Percentiles rank a stretch among this genome's conserved stretches.
phyloP scores from a whole-genome alignment of 2,329 filamentous ascomycete species.

The Colletotrichum chlorophyti region DNA sequence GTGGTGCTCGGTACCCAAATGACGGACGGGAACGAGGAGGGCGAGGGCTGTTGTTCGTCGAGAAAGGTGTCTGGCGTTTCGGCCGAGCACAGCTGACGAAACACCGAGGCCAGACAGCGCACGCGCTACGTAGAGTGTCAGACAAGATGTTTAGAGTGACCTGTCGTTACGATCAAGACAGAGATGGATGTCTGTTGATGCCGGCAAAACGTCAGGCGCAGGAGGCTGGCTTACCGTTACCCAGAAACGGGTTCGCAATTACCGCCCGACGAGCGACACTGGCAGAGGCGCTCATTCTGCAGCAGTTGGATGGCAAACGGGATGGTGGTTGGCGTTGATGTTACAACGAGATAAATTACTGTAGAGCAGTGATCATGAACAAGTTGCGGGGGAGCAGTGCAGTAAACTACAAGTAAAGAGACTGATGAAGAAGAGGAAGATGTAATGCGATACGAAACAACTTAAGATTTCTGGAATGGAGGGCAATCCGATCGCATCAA shows the following conservation, averaged over 20 bases:
- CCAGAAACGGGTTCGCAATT: slow-evolving; percentile 58
- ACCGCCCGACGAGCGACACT: slow-evolving; percentile 62
- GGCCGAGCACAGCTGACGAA: slow-evolving; percentile 53
- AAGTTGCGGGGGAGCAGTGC: background rate
- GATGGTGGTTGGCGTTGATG: background rate
- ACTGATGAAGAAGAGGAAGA: slow-evolving; percentile 19
- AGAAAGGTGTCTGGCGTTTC: slow-evolving; percentile 53
- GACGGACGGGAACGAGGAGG: slow-evolving; percentile 62
- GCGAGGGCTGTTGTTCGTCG: slow-evolving; percentile 58
- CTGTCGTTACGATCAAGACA: background rate
- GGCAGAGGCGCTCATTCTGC: slow-evolving; percentile 62
- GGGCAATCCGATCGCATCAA: slow-evolving; percentile 29
- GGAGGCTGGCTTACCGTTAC: slow-evolving; percentile 48
- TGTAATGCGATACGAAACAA: slow-evolving; percentile 26
- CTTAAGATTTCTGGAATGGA: slow-evolving; percentile 24
- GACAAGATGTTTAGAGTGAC: slow-evolving; percentile 24
- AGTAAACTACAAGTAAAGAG: slow-evolving; percentile 21
- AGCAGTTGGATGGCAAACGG: slow-evolving; percentile 10
- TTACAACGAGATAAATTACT: background rate
- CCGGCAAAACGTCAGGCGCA: slow-evolving; percentile 15
- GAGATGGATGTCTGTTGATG: background rate
- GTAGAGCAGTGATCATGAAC: slow-evolving; percentile 8
- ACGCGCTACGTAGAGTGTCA: slow-evolving; percentile 48
- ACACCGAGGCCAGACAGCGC: slow-evolving; percentile 54
- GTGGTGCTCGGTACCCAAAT: slow-evolving; percentile 66